Evolutionary conservation across 305 asterid genomes (phyloP), one percentile per base, ranked within the genome.

Genomic region (Caryopteris hybrid): DNA sequence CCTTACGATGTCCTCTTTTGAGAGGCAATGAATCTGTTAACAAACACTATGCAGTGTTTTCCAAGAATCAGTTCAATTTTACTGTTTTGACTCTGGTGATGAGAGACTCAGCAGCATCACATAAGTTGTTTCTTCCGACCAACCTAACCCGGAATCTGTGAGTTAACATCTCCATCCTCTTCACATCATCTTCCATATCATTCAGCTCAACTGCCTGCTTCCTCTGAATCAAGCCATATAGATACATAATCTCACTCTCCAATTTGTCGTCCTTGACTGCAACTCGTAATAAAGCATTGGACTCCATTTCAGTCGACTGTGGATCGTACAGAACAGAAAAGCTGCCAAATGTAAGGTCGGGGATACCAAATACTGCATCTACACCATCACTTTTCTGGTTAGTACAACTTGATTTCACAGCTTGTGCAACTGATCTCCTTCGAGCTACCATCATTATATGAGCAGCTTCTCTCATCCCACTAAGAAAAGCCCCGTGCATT

Each of bases 391-490:
- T 73, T 61, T 78, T 84, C 11, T 20, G 53, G n/a, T n/a, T n/a
- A n/a, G n/a, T n/a, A n/a, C n/a, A n/a, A 31, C 70, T 72, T 48
- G 57, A 21, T 76, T 74, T 84, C n/a, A 79, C 79, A 25, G 73
- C 63, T n/a, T 80, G 38, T 51, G 68, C 58, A 18, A 27, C 43
- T 16, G 78, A 72, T 68, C 75, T 58, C 70, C 86, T 84, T 71
- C 71, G 70, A 14, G 90, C 77, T 23, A 82, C 94, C 81, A 92
- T 84, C 86, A 85, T 76, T 33, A 93, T 93, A 59, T 87, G 85
- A 67, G 99, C 99, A 59, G 95, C 97, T 73, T 93, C 99, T 79
- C 99, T 84, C 99, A 93, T 84, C 45, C 99, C 97, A 68, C 98
- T 93, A 13, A 93, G 90, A 60, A 93, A 88, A 45, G 98, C 98